These are phyloP conservation scores for Pythium diclinum DNA, from an alignment of 352 stramenopile genomes.

Conservation along the genomic window DNA sequence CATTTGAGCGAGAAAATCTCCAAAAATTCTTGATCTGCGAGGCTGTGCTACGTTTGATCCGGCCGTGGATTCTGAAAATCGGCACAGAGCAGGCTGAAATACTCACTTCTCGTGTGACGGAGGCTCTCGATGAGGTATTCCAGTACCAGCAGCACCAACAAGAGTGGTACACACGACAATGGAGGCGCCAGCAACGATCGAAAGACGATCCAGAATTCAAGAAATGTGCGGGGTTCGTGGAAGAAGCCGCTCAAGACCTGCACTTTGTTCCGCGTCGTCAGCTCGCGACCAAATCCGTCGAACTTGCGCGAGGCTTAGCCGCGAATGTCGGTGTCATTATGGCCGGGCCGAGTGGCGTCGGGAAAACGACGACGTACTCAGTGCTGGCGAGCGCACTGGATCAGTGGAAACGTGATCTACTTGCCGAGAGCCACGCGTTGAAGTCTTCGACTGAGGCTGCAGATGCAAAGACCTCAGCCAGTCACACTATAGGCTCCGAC, in stretches of 20 bases:
- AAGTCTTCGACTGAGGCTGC: not conserved
- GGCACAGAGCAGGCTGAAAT: not conserved
- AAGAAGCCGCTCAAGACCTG: conserved; percentile 18
- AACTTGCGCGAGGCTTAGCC: conserved; percentile 8
- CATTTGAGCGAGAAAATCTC: conserved; percentile 24
- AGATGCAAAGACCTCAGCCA: not conserved
- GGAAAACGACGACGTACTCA: conserved; percentile 16
- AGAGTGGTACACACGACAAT: conserved; percentile 29
- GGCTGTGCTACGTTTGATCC: conserved; percentile 14
- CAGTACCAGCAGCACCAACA: conserved; percentile 14
- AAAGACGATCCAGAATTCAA: not conserved
- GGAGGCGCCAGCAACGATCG: conserved; percentile 11
- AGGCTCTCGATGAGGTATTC: conserved; percentile 16
- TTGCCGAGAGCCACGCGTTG: conserved; percentile 2
- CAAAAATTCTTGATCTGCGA: conserved; percentile 27
- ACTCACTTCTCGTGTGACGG: not conserved
- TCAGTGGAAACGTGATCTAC: conserved; percentile 18
- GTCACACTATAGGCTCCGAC: not conserved
- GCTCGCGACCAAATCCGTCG: conserved; percentile 7
- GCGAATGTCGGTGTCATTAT: conserved; percentile 15
- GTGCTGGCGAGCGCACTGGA: conserved; percentile 17
- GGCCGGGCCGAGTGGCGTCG: conserved; percentile 21
- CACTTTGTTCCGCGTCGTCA: conserved; percentile 18
- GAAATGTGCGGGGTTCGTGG: conserved; percentile 13
- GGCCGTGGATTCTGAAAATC: not conserved